Conservation (phyloP, 768 basidiomycete genomes). For the Erythrobasidium yunnanense region DNA sequence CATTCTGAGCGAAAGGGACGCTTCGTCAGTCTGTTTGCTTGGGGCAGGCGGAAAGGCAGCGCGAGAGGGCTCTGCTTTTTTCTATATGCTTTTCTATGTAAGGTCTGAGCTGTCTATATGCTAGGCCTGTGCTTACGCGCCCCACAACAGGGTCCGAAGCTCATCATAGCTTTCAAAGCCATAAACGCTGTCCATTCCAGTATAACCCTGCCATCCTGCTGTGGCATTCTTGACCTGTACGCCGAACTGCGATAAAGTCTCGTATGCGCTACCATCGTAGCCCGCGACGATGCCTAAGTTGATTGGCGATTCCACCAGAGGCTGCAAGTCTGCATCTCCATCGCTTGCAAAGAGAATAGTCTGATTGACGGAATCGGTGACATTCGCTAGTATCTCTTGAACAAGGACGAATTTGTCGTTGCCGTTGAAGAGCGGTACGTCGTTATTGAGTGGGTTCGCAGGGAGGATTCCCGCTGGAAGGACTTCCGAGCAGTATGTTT, state of each 20-base stretch:
- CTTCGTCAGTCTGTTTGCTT: too few species aligned
- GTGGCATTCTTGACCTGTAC: neutral
- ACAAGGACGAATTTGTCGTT: conserved; percentile 10
- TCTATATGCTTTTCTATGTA: too few species aligned
- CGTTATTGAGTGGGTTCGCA: neutral
- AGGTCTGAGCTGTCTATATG: too few species aligned
- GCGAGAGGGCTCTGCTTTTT: too few species aligned
- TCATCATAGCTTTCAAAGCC: conserved; percentile 9
- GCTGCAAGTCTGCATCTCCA: conserved; percentile 17
- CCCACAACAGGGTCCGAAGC: conserved; percentile 5
- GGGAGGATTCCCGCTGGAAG: conserved; percentile 4
- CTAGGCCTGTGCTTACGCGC: neutral
- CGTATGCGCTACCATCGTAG: neutral
- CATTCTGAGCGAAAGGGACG: too few species aligned
- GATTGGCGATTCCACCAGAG: conserved; percentile 5
- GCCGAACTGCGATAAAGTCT: neutral
- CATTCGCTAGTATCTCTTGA: neutral
- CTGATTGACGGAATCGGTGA: neutral
- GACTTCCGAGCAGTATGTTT: conserved; percentile 11
- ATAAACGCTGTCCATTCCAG: conserved; percentile 6
- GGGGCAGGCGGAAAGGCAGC: too few species aligned
- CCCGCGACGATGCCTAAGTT: conserved; percentile 9
- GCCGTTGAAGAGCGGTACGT: neutral
- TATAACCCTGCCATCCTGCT: neutral
- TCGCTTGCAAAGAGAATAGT: conserved; percentile 1